Evolutionary conservation across 2,329 filamentous ascomycete species (phyloP).

Genomic region (Colletotrichum melonis): DNA sequence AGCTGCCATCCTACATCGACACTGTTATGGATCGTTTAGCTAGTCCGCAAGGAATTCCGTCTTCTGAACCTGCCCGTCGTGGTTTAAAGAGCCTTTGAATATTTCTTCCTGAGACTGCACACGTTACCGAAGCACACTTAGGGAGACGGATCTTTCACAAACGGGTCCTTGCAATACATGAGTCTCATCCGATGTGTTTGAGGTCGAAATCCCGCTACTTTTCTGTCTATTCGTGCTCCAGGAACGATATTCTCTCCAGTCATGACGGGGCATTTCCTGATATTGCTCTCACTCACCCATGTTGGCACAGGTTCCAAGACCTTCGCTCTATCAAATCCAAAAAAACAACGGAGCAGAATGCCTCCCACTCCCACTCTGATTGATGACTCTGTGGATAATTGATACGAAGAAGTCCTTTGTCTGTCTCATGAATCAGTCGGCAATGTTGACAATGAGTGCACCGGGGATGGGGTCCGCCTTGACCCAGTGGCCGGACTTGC

Average conservation of each 20-base stretch:
- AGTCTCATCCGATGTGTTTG: no score
- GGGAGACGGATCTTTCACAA: no score
- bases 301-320: neutral
- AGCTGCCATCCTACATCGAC: rapidly evolving
- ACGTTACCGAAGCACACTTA: no score
- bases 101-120: rapidly evolving
- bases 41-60: no score
- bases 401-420: neutral
- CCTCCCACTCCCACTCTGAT: neutral
- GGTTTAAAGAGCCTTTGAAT: no score
- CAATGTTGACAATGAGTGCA: neutral
- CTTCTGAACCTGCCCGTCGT: no score
- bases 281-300: neutral
- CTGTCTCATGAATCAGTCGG: neutral
- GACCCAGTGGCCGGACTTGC: neutral
- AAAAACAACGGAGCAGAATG: neutral
- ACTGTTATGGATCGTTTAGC: no score
- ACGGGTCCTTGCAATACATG: no score
- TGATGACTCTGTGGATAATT: neutral
- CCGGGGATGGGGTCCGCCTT: neutral
- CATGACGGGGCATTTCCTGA: no score
- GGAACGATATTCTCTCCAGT: no score
- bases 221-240: neutral
- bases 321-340: neutral
- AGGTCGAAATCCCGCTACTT: neutral